Percentiles rank a stretch among this genome's conserved stretches.
Evolutionary conservation across 805 yeast genomes (phyloP).

Genomic region (Wilhelminamyces savonicus): DNA sequence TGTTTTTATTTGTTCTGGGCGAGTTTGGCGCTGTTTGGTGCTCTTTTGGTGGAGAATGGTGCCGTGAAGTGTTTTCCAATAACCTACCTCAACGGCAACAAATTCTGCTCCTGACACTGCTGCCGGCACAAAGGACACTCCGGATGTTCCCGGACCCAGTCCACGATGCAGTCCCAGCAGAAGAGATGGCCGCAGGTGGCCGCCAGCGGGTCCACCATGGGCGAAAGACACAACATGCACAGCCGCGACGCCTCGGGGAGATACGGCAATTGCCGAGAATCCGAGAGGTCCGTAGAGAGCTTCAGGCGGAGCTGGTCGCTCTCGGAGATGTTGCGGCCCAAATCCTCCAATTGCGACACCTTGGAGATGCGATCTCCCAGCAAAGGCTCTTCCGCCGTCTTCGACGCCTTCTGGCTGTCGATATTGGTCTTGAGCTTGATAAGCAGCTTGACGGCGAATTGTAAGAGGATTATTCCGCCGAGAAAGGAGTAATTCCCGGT

Average conservation of each 20-base stretch:
- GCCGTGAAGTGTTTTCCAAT: too few relatives aligned
- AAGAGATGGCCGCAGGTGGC: slow-evolving; percentile 90
- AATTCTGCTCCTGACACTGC: slow-evolving; percentile 51
- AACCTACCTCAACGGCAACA: slow-evolving; percentile 54
- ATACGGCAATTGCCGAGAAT: slow-evolving; percentile 54
- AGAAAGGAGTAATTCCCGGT: slow-evolving; percentile 69
- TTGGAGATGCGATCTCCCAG: slow-evolving; percentile 1
- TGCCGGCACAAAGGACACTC: slow-evolving; percentile 93
- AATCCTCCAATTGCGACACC: slow-evolving; percentile 7
- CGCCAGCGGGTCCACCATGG: slow-evolving; percentile 76
- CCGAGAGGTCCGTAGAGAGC: slow-evolving; percentile 45
- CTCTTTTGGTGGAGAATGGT: too few relatives aligned
- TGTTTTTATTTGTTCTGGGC: too few relatives aligned
- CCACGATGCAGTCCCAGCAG: slow-evolving; percentile 87
- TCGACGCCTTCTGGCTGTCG: not conserved
- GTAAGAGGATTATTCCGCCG: slow-evolving; percentile 56
- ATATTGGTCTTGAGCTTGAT: slow-evolving; percentile 20
- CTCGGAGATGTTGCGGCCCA: slow-evolving; percentile 3
- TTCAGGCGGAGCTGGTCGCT: slow-evolving; percentile 2
- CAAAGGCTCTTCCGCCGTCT: too few relatives aligned
- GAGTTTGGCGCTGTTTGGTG: too few relatives aligned
- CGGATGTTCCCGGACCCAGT: slow-evolving; percentile 81
- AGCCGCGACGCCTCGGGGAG: slow-evolving; percentile 64
- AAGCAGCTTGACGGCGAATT: slow-evolving; percentile 41
- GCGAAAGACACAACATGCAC: slow-evolving; percentile 80